Evolutionary conservation across 306 rosid species (phyloP).

Genomic region (Cicer cuneatum): DNA sequence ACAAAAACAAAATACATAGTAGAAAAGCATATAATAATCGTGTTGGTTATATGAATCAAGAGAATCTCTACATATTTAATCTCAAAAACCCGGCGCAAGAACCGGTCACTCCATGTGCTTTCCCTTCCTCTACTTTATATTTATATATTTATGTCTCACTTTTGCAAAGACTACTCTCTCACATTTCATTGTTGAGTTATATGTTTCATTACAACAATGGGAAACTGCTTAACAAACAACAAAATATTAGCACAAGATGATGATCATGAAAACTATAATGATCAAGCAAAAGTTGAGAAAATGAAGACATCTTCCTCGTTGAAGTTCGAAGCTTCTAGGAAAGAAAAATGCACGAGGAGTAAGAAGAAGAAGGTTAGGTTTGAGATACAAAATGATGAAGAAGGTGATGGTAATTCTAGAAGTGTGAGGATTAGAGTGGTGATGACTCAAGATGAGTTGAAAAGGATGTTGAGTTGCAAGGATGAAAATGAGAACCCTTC

Average conservation of each 20-base stretch:
- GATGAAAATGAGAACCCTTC: constrained; percentile 40
- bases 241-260: constrained; percentile 54
- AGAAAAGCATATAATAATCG: constrained; percentile 3
- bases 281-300: constrained; percentile 41
- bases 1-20: too few relatives aligned
- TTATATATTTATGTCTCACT: constrained; percentile 2
- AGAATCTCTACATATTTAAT: constrained; percentile 43
- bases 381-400: constrained; percentile 35
- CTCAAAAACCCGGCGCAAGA: constrained; percentile 61
- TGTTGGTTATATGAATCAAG: constrained; percentile 42
- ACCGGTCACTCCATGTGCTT: constrained; percentile 81
- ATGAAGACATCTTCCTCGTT: background rate
- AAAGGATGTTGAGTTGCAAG: constrained; percentile 54
- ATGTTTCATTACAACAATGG: constrained; percentile 54
- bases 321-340: constrained; percentile 20
- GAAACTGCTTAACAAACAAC: constrained; percentile 67
- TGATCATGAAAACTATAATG: constrained; percentile 41
- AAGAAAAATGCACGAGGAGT: constrained; percentile 39
- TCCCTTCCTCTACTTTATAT: constrained; percentile 29
- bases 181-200: background rate
- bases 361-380: constrained; percentile 51
- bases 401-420: constrained; percentile 40
- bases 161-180: constrained; percentile 29
- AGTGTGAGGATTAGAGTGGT: constrained; percentile 78
- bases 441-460: constrained; percentile 77